Conservation (phyloP, 441 rosid genomes). For the Monsonia emarginata region DNA sequence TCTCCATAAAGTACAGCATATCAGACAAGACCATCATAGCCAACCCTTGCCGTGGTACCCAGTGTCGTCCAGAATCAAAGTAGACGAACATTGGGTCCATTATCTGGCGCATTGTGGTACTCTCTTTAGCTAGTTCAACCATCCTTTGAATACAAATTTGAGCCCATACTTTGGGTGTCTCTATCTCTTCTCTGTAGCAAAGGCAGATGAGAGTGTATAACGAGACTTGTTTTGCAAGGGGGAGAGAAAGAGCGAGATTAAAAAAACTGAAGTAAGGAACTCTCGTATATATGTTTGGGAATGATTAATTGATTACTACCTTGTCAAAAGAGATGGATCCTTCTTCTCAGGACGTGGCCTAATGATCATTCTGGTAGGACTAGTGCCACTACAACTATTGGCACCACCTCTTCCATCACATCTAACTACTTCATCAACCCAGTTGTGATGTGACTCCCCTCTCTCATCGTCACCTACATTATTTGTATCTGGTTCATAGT, state of each 20-base stretch:
- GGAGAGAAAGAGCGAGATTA: not conserved
- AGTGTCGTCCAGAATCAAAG: constrained; percentile 67
- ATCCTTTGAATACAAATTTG: constrained; percentile 84
- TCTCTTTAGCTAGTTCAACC: constrained; percentile 87
- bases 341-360: constrained; percentile 59
- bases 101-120: constrained; percentile 64
- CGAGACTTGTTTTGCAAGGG: not conserved
- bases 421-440: constrained; percentile 96
- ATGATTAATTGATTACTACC: constrained; percentile 31
- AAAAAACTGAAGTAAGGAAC: not conserved
- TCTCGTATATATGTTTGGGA: not conserved
- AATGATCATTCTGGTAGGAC: constrained; percentile 42
- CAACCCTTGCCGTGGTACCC: constrained; percentile 70
- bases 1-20: constrained; percentile 61
- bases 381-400: constrained; percentile 31
- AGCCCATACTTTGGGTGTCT: constrained; percentile 84
- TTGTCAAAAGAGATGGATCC: constrained; percentile 72
- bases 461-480: constrained; percentile 43
- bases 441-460: constrained; percentile 60
- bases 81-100: constrained; percentile 75
- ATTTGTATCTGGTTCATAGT: constrained; percentile 49
- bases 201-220: not conserved
- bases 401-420: constrained; percentile 63
- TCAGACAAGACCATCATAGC: constrained; percentile 76
- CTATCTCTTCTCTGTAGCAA: constrained; percentile 64